Evolutionary conservation across 306 rosid species (phyloP), one percentile per base, ranked within the genome.

Genomic region (Prosopis cineraria): DNA sequence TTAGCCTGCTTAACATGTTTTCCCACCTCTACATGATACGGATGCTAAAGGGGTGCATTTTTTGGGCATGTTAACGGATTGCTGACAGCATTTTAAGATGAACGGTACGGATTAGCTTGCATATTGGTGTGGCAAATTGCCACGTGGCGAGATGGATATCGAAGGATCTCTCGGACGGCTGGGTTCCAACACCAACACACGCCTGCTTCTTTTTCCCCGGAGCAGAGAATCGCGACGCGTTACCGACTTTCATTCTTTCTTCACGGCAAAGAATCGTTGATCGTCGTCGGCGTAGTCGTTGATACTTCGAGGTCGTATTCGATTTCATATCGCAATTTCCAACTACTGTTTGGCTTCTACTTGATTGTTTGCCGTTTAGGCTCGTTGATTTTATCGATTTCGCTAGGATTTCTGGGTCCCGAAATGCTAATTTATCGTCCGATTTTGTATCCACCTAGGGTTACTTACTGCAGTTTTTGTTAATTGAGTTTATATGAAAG

Each of bases 401-500:
- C 36, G 55, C 47, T 74, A 17, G 36, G 72, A 17, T 52, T 12
- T 40, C 33, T 31, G 5, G 39, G 9, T 59, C 36, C 65, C 52
- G 39, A 36, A 52, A 13, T 44, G 44, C 33, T 36, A 62, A 53
- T 33, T 48, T 70, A 43, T 41, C 22, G 31, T 59, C 31, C 58
- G 41, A 33, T 41, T 64, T 59, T 36, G 68, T 45, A 9, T 37
- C 4, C 63, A 10, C 25, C 50, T 73, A 64, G 70, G 77, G 84
- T 36, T 75, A 58, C 53, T 62, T 25, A 27, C 50, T 20, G 11
- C 67, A 14, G 25, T 52, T 44, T 48, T 65, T 22, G 62, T 83
- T 72, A 68, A 82, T 82, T 76, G 67, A 79, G 24, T 68, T 68
- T 59, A 7, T 71, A 27, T 74, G 58, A 33, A 65, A 34, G 50